Evolutionary conservation across 768 basidiomycete genomes (phyloP).

Genomic region (Tulasnella sp.): DNA sequence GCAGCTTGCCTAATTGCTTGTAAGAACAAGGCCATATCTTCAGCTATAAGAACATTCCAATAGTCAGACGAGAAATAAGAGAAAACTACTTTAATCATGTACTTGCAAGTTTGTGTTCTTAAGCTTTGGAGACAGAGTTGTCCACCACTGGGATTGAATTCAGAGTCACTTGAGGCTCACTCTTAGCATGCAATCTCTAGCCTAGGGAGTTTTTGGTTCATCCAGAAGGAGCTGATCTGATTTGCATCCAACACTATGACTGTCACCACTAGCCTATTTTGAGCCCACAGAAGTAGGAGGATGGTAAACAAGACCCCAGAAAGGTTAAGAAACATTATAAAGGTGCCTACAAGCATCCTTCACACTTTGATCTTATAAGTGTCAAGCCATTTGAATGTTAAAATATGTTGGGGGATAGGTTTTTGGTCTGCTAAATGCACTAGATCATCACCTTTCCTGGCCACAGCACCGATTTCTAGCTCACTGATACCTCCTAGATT

Average conservation of each 20-base stretch:
- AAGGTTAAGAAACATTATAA: conserved; percentile 93
- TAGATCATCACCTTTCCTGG: conserved; percentile 24
- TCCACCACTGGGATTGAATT: no score
- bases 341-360: conserved; percentile 65
- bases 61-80: not conserved
- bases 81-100: not conserved
- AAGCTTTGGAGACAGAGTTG: not conserved
- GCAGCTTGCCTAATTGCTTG: conserved; percentile 48
- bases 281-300: conserved; percentile 51
- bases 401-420: not conserved
- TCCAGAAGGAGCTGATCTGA: conserved; percentile 56
- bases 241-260: conserved; percentile 26
- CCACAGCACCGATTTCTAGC: conserved; percentile 40
- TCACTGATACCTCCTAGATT: conserved; percentile 36
- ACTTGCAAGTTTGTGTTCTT: not conserved
- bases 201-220: conserved; percentile 55
- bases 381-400: conserved; percentile 23
- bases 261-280: conserved; percentile 27
- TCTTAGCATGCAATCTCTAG: conserved; percentile 66
- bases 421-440: not conserved
- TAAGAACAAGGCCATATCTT: conserved; percentile 41
- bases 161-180: conserved; percentile 22
- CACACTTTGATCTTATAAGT: conserved; percentile 36
- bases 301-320: conserved; percentile 82
- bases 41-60: conserved; percentile 25